Percentiles rank a stretch among this genome's conserved stretches.
phyloP scores from a whole-genome alignment of 106 monocot genomes.

The Amphibolis antarctica region DNA sequence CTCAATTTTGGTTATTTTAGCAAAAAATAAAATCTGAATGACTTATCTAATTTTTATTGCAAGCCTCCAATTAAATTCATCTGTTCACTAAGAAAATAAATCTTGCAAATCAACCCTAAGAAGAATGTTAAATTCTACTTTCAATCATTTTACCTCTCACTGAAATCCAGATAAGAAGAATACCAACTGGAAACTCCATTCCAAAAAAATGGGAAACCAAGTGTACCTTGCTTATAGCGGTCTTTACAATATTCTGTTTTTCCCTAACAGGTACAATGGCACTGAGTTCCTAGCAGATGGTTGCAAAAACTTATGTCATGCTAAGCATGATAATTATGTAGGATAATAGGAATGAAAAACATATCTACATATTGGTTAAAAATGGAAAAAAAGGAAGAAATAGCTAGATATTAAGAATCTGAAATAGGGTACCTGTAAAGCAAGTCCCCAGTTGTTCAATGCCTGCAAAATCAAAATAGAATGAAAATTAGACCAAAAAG shows the following conservation, averaged over 20 bases:
- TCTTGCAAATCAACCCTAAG: background rate
- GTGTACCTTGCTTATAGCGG: conserved; percentile 91
- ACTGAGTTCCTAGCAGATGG: conserved; percentile 61
- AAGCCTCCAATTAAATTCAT: too few relatives aligned
- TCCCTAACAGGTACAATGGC: conserved; percentile 91
- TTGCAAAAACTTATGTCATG: too few relatives aligned
- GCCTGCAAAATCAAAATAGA: conserved; percentile 29
- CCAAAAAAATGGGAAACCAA: background rate
- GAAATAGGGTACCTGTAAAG: conserved; percentile 58
- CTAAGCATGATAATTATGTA: too few relatives aligned
- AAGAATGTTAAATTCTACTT: background rate
- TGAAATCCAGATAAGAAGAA: background rate
- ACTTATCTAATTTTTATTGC: too few relatives aligned
- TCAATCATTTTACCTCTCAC: background rate
- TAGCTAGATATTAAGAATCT: background rate
- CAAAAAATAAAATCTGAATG: too few relatives aligned
- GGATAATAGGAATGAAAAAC: background rate
- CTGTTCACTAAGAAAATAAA: background rate
- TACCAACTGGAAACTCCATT: too few relatives aligned
- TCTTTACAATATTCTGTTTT: conserved; percentile 80
- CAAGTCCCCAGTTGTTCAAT: conserved; percentile 99
- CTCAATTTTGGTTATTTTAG: too few relatives aligned
- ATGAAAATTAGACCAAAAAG: too few relatives aligned
- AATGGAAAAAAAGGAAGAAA: background rate
- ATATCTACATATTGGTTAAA: background rate